Conservation (phyloP, 768 basidiomycete genomes). For the Epithele typhae region DNA sequence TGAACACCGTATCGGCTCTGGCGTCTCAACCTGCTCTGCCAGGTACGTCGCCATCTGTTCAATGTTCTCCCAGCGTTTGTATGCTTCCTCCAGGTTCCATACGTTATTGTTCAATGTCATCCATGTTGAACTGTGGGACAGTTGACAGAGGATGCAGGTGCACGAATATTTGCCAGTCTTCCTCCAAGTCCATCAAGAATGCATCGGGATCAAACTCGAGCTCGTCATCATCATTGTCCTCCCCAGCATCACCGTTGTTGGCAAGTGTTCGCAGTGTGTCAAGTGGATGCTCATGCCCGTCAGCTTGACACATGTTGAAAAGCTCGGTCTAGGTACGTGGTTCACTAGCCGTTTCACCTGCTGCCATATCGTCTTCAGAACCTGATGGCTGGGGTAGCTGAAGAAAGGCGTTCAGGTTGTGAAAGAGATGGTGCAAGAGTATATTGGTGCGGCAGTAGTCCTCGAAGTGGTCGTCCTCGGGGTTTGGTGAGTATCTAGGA, state of each 20-base stretch:
- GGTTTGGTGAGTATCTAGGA: background rate
- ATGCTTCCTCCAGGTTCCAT: too few relatives aligned
- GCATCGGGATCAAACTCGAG: conserved; percentile 1
- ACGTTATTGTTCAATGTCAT: too few relatives aligned
- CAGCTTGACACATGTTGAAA: background rate
- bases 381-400: too few relatives aligned
- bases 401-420: background rate
- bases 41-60: too few relatives aligned
- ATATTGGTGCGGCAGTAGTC: background rate
- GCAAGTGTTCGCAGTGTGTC: background rate
- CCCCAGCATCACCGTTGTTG: background rate
- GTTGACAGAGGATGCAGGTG: conserved; percentile 3
- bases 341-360: background rate
- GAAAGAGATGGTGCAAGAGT: background rate
- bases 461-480: background rate
- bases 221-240: conserved; percentile 8
- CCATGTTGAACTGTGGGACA: conserved; percentile 1
- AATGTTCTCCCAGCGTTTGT: too few relatives aligned
- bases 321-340: background rate
- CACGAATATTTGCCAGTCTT: conserved; percentile 16
- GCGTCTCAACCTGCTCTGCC: too few relatives aligned
- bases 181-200: conserved; percentile 7
- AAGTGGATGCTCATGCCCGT: background rate
- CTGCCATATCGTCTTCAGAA: too few relatives aligned
- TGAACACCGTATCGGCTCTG: too few relatives aligned